Conservation (phyloP, 495 filamentous ascomycete genomes). For the Hypoxylon rickii region DNA sequence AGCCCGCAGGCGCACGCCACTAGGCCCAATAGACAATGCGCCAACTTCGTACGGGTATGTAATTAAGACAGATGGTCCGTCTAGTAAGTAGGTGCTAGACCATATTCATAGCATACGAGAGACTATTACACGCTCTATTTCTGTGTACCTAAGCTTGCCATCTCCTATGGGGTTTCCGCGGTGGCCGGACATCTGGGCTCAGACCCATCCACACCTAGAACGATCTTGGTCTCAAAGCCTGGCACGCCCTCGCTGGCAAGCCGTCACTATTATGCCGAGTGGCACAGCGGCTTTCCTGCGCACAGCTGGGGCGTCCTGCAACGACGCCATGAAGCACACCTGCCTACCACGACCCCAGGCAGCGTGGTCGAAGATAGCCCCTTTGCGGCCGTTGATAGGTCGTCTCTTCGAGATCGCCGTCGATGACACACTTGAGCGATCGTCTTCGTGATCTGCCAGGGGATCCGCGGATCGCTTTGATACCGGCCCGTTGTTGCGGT, state of each 20-base stretch:
- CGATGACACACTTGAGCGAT: conserved; percentile 3
- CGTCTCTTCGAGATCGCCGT: conserved; percentile 5
- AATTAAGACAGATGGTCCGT: too few relatives aligned
- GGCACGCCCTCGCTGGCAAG: conserved; percentile 7
- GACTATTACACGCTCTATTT: too few relatives aligned
- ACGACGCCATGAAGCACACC: too few relatives aligned
- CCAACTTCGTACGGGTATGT: conserved; percentile 10
- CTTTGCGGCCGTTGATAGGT: background rate
- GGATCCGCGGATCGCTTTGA: conserved; percentile 27
- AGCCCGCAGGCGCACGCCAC: conserved; percentile 2
- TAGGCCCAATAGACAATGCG: conserved; percentile 3
- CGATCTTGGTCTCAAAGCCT: conserved; percentile 12
- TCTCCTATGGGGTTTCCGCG: too few relatives aligned
- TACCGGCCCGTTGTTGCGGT: conserved; percentile 23
- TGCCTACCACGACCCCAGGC: too few relatives aligned
- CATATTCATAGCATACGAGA: background rate
- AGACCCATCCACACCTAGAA: background rate
- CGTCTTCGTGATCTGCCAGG: conserved; percentile 20
- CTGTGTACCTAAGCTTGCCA: too few relatives aligned
- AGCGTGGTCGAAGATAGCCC: too few relatives aligned
- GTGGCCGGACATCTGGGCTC: background rate
- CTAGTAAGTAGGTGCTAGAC: too few relatives aligned
- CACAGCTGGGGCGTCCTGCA: too few relatives aligned
- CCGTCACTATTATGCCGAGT: conserved; percentile 9
- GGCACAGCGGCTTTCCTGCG: background rate